These are phyloP conservation scores for Carallia brachiata DNA, from an alignment of 345 rosid genomes.

Conservation along the genomic window DNA sequence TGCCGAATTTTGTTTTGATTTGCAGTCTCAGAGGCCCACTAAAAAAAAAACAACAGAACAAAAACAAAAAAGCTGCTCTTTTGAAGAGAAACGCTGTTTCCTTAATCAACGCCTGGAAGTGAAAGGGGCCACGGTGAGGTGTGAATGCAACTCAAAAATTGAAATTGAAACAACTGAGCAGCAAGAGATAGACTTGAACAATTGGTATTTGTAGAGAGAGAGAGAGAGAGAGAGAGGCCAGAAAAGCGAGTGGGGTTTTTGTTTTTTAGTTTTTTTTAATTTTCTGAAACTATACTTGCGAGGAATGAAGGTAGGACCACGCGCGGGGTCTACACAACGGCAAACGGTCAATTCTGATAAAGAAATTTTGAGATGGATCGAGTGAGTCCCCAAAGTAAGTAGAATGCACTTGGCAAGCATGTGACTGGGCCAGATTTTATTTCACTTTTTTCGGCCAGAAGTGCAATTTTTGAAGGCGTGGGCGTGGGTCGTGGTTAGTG, in stretches of 20 bases:
- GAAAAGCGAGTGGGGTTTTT: background rate
- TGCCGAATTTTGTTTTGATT: constrained; percentile 23
- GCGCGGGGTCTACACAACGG: background rate
- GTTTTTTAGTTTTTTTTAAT: background rate
- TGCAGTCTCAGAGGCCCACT: constrained; percentile 34
- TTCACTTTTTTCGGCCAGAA: background rate
- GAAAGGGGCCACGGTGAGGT: no score
- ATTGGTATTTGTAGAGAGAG: constrained; percentile 39
- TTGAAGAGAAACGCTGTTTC: no score
- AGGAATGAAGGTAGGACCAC: background rate
- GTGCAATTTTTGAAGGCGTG: background rate
- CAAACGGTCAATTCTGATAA: background rate
- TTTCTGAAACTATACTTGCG: background rate
- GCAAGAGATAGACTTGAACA: background rate
- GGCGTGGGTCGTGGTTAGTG: background rate
- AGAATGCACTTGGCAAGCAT: constrained; percentile 30
- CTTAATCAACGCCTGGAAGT: constrained; percentile 8
- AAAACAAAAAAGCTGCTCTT: no score
- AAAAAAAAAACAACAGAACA: no score
- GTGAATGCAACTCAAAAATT: background rate
- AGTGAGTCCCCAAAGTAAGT: constrained; percentile 13
- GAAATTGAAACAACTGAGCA: background rate
- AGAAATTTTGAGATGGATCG: background rate
- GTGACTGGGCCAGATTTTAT: constrained; percentile 29
- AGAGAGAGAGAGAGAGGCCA: constrained; percentile 6